These are phyloP conservation scores for Nidularia pulvinata DNA, from an alignment of 768 basidiomycete species.

Conservation along the genomic window DNA sequence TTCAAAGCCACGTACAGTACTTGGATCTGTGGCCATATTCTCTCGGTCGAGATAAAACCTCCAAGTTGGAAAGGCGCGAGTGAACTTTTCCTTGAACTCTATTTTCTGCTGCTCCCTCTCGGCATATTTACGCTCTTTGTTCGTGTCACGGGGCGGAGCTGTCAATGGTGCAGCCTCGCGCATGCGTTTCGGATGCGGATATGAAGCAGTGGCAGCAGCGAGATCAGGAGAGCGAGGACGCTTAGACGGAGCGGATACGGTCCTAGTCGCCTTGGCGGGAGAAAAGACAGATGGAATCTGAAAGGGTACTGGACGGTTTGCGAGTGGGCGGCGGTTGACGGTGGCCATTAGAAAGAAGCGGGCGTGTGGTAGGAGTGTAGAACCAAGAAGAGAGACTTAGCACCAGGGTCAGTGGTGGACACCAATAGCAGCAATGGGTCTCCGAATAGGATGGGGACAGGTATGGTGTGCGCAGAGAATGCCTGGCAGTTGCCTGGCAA, in stretches of 20 bases:
- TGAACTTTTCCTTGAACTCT: constrained; percentile 85
- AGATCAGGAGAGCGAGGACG: constrained; percentile 53
- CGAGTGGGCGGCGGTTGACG: constrained; percentile 47
- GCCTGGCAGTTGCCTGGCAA: too few species aligned
- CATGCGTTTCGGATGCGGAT: constrained; percentile 37
- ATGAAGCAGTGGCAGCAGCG: constrained; percentile 21
- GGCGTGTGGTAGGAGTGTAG: neutral
- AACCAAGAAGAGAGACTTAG: too few species aligned
- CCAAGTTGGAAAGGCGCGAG: constrained; percentile 80
- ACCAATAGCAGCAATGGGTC: too few species aligned
- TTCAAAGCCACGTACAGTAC: constrained; percentile 41
- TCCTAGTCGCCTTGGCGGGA: constrained; percentile 26
- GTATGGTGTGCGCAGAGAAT: too few species aligned
- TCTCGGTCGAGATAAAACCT: constrained; percentile 83
- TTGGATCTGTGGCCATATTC: constrained; percentile 37
- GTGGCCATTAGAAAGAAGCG: constrained; percentile 36
- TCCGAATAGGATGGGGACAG: too few species aligned
- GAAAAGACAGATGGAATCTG: constrained; percentile 24
- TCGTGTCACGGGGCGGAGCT: constrained; percentile 26
- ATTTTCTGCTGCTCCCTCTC: constrained; percentile 57
- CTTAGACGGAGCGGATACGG: constrained; percentile 30
- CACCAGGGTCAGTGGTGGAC: too few species aligned
- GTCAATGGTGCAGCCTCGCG: constrained; percentile 23
- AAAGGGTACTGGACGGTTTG: constrained; percentile 24
- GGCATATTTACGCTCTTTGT: constrained; percentile 44